Evolutionary conservation across 1,139 yeast species (phyloP), one percentile per base, ranked within the genome.

Genomic region (Blastobotrys apis): DNA sequence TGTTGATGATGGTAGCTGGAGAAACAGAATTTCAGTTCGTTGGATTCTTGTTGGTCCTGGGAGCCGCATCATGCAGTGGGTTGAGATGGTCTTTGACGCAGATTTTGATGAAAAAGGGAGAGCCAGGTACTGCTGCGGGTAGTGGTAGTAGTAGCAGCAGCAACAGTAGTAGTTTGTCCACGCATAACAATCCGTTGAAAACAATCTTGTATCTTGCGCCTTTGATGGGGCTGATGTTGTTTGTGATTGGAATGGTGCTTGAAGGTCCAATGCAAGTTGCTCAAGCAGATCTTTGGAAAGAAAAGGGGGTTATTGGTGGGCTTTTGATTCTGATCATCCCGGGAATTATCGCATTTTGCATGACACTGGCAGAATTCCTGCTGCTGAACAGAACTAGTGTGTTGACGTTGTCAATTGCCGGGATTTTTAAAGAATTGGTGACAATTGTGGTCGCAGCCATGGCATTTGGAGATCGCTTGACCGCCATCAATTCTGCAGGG

Each of bases 71-170:
- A 61, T 75, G 87, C 66, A 83, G 94, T 19, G 98, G 98, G 1
- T 68, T 92, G 43, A 74, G 98, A 53, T 92, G 98, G 98, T 90
- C 95, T 1, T 77, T 88, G 53, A 88, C 97, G 3, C 97, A 92
- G 62, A 64, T 92, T 23, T 72, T 90, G 15, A 68, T 92, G 47
- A 80, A 79, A 53, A 79, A 80, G 55, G 71, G 71, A 22, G 37
- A 39, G 10, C 33, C 33, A 9, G n/a, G n/a, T n/a, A n/a, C n/a
- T n/a, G 71, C 33, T 6, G 17, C 12, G 26, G 10, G 10, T 4
- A 22, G 26, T 22, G 26, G 20, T 15, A n/a, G n/a, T n/a, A n/a
- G n/a, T n/a, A n/a, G n/a, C n/a, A n/a, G n/a, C n/a, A n/a, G n/a
- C n/a, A 30, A 32, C 37, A 17, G 19, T 9, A 12, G 29, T 5